These are phyloP conservation scores for Herpotrichia juniperi DNA, from an alignment of 2,329 filamentous ascomycete species.

Conservation along the genomic window DNA sequence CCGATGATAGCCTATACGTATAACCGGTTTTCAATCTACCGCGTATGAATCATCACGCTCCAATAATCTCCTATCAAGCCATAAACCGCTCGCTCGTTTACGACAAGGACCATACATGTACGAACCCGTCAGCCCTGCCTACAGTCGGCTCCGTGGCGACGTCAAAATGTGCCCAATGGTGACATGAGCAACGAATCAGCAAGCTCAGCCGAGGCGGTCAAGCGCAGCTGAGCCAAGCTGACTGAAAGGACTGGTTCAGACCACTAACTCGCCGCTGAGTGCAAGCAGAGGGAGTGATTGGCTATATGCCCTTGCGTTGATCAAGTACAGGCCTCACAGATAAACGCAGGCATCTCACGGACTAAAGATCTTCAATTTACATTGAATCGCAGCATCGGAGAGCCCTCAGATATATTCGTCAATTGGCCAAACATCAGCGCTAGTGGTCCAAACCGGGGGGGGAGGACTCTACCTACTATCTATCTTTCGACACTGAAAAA, in stretches of 20 bases:
- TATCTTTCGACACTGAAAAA: background rate
- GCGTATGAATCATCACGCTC: constrained; percentile 10
- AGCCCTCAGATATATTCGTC: too few species aligned
- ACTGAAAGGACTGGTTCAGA: background rate
- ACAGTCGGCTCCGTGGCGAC: background rate
- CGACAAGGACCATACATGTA: background rate
- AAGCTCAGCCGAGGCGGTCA: constrained; percentile 1
- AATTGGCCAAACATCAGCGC: too few species aligned
- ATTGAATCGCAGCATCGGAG: too few species aligned
- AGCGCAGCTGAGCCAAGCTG: background rate
- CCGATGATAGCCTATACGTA: constrained; percentile 1
- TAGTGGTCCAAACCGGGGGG: too few species aligned
- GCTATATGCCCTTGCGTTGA: too few species aligned
- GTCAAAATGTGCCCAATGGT: background rate
- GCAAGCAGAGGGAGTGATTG: too few species aligned
- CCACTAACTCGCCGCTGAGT: too few species aligned
- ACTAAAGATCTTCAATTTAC: too few species aligned
- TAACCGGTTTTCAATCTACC: constrained; percentile 14
- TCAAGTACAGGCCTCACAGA: too few species aligned
- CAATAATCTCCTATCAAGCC: constrained; percentile 5
- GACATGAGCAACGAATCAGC: background rate
- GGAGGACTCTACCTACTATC: too few species aligned
- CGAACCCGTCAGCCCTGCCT: constrained; percentile 17
- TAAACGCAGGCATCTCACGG: too few species aligned
- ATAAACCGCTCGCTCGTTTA: constrained; percentile 1